phyloP scores from a whole-genome alignment of 2,329 filamentous ascomycete genomes.

The Xylaria sp. region DNA sequence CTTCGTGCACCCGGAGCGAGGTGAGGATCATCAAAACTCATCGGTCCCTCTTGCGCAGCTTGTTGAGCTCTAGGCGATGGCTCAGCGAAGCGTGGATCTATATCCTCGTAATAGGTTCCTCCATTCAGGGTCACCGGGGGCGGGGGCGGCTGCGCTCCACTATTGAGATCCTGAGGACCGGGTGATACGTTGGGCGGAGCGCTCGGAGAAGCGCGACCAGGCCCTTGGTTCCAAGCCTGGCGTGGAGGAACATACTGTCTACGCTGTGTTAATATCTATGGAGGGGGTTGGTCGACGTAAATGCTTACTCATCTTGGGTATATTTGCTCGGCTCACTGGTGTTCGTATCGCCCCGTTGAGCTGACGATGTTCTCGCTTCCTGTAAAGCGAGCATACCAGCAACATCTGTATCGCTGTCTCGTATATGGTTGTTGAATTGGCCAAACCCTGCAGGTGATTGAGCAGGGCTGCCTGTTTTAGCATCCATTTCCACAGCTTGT shows the following conservation, averaged over 20 bases:
- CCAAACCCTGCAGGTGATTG: conserved; percentile 50
- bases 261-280: conserved; percentile 45
- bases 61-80: conserved; percentile 34
- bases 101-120: conserved; percentile 84
- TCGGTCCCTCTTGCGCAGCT: conserved; percentile 40
- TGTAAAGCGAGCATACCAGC: conserved; percentile 76
- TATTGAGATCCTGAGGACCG: conserved; percentile 46
- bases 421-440: conserved; percentile 52
- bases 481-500: conserved; percentile 82
- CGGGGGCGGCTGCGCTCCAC: conserved; percentile 44
- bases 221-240: conserved; percentile 59
- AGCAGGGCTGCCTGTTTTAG: conserved; percentile 61
- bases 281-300: conserved; percentile 21
- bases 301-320: conserved; percentile 73
- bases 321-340: conserved; percentile 75
- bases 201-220: conserved; percentile 51
- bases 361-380: conserved; percentile 52
- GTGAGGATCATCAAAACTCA: conserved; percentile 68
- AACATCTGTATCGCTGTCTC: conserved; percentile 73
- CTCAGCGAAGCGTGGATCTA: conserved; percentile 83
- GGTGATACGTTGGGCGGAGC: conserved; percentile 49
- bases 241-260: conserved; percentile 62
- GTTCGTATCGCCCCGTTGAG: conserved; percentile 54
- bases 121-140: conserved; percentile 34
- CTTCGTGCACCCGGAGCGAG: conserved; percentile 64